phyloP scores from a whole-genome alignment of 139 green algal species.

The Zygnema cylindricum region DNA sequence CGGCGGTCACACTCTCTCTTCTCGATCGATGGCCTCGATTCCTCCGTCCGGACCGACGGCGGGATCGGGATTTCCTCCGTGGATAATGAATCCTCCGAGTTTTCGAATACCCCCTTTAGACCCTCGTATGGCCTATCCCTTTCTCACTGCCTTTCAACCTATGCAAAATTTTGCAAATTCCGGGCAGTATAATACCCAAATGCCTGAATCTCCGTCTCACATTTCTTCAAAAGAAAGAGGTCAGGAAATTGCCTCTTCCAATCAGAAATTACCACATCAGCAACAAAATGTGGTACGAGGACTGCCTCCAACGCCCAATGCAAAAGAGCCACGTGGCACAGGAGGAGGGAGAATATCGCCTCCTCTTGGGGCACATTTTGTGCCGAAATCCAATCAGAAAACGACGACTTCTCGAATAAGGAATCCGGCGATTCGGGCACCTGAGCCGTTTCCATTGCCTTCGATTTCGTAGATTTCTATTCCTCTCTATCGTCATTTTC shows the following conservation, averaged over 20 bases:
- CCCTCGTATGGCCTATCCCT: neutral
- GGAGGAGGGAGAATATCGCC: neutral
- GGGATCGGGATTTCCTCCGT: neutral
- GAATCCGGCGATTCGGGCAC: neutral
- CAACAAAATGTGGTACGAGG: neutral
- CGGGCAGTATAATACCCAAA: neutral
- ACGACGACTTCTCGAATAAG: neutral
- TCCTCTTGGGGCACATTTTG: constrained; percentile 3
- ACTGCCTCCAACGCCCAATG: neutral
- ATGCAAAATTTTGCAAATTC: neutral
- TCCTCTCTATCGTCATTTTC: neutral
- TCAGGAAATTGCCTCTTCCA: neutral
- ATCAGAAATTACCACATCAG: neutral
- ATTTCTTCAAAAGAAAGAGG: neutral
- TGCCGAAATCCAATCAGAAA: neutral
- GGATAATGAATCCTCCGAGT: neutral
- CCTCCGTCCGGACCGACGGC: neutral
- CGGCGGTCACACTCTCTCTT: neutral
- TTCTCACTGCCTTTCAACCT: neutral
- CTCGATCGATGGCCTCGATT: neutral
- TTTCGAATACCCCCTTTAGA: neutral
- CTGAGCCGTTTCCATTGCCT: constrained; percentile 14
- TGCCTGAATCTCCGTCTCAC: neutral
- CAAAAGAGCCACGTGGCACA: neutral
- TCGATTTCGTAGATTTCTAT: neutral